phyloP scores from a whole-genome alignment of 805 yeast species.

The Brettanomyces sp. region DNA sequence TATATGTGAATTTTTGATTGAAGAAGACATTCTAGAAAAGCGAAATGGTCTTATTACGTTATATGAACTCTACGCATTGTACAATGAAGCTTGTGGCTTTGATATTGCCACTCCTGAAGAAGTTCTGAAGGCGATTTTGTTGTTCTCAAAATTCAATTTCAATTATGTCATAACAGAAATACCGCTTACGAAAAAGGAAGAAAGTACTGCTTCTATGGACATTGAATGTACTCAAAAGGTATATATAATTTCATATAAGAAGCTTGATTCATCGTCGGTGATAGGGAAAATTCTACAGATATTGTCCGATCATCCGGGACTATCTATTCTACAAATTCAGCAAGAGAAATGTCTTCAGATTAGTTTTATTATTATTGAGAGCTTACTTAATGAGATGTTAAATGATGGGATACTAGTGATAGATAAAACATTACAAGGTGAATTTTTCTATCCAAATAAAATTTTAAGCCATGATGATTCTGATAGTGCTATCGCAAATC shows the following conservation, averaged over 20 bases:
- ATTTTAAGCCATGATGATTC: slow-evolving; percentile 6
- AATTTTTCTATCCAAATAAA: slow-evolving; percentile 21
- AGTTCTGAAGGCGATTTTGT: slow-evolving; percentile 48
- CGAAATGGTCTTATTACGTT: slow-evolving; percentile 54
- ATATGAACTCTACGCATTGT: slow-evolving; percentile 53
- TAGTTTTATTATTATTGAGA: slow-evolving; percentile 21
- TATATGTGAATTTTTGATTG: slow-evolving; percentile 58
- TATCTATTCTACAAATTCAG: slow-evolving; percentile 22
- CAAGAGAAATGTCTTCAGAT: slow-evolving; percentile 15
- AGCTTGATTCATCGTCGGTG: slow-evolving; percentile 14
- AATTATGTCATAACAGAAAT: slow-evolving; percentile 27
- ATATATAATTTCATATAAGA: slow-evolving; percentile 20
- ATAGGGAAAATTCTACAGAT: slow-evolving; percentile 13
- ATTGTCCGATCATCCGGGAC: slow-evolving; percentile 15
- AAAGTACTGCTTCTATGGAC: background rate
- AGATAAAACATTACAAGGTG: slow-evolving; percentile 22
- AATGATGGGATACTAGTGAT: slow-evolving; percentile 18
- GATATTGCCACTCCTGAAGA: slow-evolving; percentile 66
- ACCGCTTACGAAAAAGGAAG: slow-evolving; percentile 30
- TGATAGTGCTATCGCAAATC: background rate
- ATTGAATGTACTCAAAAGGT: slow-evolving; percentile 3
- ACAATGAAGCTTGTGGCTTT: slow-evolving; percentile 56
- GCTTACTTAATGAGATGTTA: slow-evolving; percentile 16
- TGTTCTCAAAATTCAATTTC: slow-evolving; percentile 38
- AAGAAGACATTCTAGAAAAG: slow-evolving; percentile 32